Percentiles rank a stretch among this genome's conserved stretches.
These are phyloP conservation scores for Nidula microcarpa DNA, from an alignment of 768 basidiomycete genomes.

Conservation along the genomic window DNA sequence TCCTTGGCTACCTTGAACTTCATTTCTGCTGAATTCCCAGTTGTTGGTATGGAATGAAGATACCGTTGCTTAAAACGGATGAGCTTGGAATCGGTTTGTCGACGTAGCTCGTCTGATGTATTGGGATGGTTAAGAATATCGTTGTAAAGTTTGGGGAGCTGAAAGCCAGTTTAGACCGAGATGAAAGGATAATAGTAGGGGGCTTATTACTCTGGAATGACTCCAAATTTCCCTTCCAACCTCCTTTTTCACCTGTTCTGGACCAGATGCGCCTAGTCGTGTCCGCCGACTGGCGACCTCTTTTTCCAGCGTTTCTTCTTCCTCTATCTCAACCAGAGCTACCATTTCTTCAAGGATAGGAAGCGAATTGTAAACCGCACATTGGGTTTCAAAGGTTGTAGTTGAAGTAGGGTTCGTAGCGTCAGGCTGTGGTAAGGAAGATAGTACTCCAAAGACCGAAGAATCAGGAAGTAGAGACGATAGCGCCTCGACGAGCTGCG, in stretches of 20 bases:
- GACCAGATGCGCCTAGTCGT: slow-evolving; percentile 65
- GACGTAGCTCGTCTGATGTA: slow-evolving; percentile 78
- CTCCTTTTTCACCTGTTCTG: slow-evolving; percentile 56
- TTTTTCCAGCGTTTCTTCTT: slow-evolving; percentile 50
- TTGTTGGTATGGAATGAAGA: slow-evolving; percentile 55
- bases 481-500: slow-evolving; percentile 65
- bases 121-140: slow-evolving; percentile 80
- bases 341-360: slow-evolving; percentile 73
- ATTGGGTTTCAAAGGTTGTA: slow-evolving; percentile 53
- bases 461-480: slow-evolving; percentile 75
- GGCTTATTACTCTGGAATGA: slow-evolving; percentile 52
- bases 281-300: slow-evolving; percentile 79
- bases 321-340: slow-evolving; percentile 56
- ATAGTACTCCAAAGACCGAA: slow-evolving; percentile 56
- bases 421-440: slow-evolving; percentile 68
- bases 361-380: slow-evolving; percentile 66
- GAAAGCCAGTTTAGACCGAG: slow-evolving; percentile 6
- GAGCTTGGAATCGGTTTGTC: slow-evolving; percentile 72
- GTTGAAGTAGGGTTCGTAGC: slow-evolving; percentile 69
- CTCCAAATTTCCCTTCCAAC: slow-evolving; percentile 65
- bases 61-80: slow-evolving; percentile 60
- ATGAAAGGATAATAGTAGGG: background rate
- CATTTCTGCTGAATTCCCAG: slow-evolving; percentile 22
- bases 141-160: slow-evolving; percentile 73
- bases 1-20: slow-evolving; percentile 54